A percentile compares a stretch with the other conserved stretches of the same genome.
These are phyloP conservation scores for Candida parachauliodes DNA, from an alignment of 805 yeast genomes.

Conservation along the genomic window DNA sequence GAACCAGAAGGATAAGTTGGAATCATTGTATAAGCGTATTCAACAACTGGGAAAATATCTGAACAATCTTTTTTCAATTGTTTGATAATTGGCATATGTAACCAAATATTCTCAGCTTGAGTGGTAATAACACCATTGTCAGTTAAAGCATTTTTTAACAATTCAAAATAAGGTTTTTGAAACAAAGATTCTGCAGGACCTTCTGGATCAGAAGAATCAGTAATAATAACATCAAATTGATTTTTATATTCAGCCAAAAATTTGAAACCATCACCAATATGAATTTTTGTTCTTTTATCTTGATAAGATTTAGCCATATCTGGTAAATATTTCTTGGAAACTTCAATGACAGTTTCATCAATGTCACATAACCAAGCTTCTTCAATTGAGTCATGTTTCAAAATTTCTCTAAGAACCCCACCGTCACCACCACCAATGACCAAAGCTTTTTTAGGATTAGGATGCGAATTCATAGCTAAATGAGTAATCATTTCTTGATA, in stretches of 20 bases:
- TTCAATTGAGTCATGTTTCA: conserved; percentile 83
- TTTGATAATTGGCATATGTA: conserved; percentile 80
- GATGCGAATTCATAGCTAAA: conserved; percentile 87
- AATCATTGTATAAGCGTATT: conserved; percentile 85
- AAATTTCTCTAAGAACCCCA: conserved; percentile 92
- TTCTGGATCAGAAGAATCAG: conserved; percentile 97
- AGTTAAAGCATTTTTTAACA: conserved; percentile 82
- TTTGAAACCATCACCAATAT: conserved; percentile 97
- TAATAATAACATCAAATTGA: conserved; percentile 90
- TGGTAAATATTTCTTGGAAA: conserved; percentile 84
- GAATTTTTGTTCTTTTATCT: conserved; percentile 87
- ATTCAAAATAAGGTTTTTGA: conserved; percentile 87
- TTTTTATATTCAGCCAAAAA: conserved; percentile 79
- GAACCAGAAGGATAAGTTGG: conserved; percentile 98
- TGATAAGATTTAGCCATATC: conserved; percentile 78
- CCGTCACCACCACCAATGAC: conserved; percentile 99
- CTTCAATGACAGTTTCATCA: conserved; percentile 87
- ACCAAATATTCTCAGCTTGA: conserved; percentile 95
- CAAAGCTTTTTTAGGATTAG: conserved; percentile 87
- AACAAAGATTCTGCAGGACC: conserved; percentile 95
- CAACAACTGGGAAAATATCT: conserved; percentile 86
- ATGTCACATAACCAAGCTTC: conserved; percentile 91
- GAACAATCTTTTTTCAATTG: conserved; percentile 78
- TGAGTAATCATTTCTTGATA: conserved; percentile 99
- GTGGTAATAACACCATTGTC: conserved; percentile 89